phyloP scores from a whole-genome alignment of 805 yeast species.

The Saturnispora silvae region DNA sequence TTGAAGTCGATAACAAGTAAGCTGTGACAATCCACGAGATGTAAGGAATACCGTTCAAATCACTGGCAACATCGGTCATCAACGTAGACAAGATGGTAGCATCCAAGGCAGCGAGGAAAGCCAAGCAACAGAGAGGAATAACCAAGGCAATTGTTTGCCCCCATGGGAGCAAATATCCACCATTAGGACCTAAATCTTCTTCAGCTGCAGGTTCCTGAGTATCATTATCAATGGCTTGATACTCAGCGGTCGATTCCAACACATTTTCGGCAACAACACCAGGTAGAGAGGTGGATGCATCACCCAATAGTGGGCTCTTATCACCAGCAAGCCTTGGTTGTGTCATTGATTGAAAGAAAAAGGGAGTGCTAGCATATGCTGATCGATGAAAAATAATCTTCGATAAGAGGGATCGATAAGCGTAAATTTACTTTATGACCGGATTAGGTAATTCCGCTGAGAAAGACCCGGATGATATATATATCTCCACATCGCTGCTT shows the following conservation, averaged over 20 bases:
- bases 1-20: conserved; percentile 56
- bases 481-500: no score
- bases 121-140: conserved; percentile 33
- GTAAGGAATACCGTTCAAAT: conserved; percentile 49
- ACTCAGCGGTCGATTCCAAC: conserved; percentile 13
- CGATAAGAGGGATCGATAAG: no score
- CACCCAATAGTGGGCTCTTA: conserved; percentile 9
- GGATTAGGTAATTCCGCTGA: no score
- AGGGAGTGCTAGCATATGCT: no score
- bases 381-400: no score
- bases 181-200: conserved; percentile 7
- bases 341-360: neutral
- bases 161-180: conserved; percentile 22
- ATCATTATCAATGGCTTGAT: conserved; percentile 7
- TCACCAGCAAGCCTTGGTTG: neutral
- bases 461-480: no score
- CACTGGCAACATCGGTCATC: conserved; percentile 56
- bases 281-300: conserved; percentile 21
- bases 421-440: no score
- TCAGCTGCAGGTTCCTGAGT: neutral
- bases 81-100: conserved; percentile 59
- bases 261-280: conserved; percentile 23
- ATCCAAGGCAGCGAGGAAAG: conserved; percentile 57
- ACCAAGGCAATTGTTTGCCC: conserved; percentile 26
- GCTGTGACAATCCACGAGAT: conserved; percentile 70